Percentiles rank a stretch among this genome's conserved stretches.
Conservation (phyloP, 257 asterid genomes). For the Lithospermum erythrorhizon region DNA sequence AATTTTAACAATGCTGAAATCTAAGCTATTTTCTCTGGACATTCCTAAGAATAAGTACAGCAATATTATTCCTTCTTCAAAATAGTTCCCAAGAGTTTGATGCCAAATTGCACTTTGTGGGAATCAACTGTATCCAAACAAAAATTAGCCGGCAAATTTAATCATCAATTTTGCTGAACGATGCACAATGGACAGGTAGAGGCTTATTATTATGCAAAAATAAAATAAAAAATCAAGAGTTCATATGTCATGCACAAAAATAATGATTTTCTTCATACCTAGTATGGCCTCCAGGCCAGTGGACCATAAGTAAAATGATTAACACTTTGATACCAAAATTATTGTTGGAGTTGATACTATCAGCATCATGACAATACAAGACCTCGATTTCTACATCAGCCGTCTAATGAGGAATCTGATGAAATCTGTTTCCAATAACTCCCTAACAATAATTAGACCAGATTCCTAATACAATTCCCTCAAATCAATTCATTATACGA, state of each 20-base stretch:
- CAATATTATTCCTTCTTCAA: neutral
- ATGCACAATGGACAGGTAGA: slow-evolving; percentile 2
- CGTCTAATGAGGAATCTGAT: slow-evolving; percentile 80
- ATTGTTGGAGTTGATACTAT: slow-evolving; percentile 44
- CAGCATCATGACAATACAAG: slow-evolving; percentile 43
- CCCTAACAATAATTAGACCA: neutral
- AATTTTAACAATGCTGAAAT: no score
- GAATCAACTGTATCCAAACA: neutral
- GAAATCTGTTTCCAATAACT: slow-evolving; percentile 46
- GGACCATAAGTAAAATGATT: slow-evolving; percentile 1
- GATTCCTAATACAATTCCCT: no score
- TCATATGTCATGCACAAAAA: neutral
- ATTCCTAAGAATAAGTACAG: no score
- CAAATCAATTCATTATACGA: no score
- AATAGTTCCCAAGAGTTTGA: neutral
- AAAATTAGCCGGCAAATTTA: neutral
- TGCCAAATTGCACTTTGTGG: neutral
- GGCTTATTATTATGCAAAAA: neutral
- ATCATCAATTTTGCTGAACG: slow-evolving; percentile 12
- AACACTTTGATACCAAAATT: slow-evolving; percentile 29
- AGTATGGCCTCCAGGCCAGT: slow-evolving; percentile 1
- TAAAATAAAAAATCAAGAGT: neutral
- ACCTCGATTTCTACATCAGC: slow-evolving; percentile 41
- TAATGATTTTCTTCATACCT: neutral
- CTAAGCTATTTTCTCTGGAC: no score